Evolutionary conservation across 2,329 filamentous ascomycete genomes (phyloP), one percentile per base, ranked within the genome.

Genomic region (Curvularia lunata): DNA sequence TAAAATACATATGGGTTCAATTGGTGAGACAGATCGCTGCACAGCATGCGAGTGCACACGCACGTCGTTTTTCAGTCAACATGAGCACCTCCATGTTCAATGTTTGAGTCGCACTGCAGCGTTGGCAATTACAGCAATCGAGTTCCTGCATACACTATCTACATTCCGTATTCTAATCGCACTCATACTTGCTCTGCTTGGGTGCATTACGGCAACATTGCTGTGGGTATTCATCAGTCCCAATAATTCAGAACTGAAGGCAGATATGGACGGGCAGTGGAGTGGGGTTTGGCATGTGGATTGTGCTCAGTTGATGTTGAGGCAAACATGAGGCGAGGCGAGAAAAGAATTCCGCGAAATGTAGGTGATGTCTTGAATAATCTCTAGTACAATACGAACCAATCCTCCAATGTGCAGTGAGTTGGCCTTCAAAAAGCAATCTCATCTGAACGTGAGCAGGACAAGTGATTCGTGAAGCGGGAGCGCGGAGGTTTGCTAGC

Each of bases 1-100:
- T 67, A 7, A 65, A 75, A 38, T 80, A 77, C 52, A 78, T 74
- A 10, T 81, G 80, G 70, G 79, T 81, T 13, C 72, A 79, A 43
- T 81, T 79, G 78, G 78, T 75, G 5, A 70, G 76, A 45, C 68
- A 76, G 10, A 56, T 75, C 1, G 64, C 70, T 19, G 60, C 55
- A 5, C 54, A 8, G 8, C 4, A 27, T 8, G 4, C 25, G 25
- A 27, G 4, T 27, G 25, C 25, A 32, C 13, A 37, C 13, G 19
- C 40, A 23, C 9, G 13, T 23, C 21, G 1, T 23, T 23, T 19
- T 42, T 16, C 21, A 13, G 12, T 16, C 40, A 42, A 42, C 6
- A 4, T 7, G 18, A 10, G 2, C 10, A 46, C 32, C 18, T 27
- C 9, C 10, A 13, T 32, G 43, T 46, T 19, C 3, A 5, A 12